Evolutionary conservation across 371 early-diverging fungal genomes (phyloP), one percentile per base, ranked within the genome.

Genomic region (Apophysomyces sp.): DNA sequence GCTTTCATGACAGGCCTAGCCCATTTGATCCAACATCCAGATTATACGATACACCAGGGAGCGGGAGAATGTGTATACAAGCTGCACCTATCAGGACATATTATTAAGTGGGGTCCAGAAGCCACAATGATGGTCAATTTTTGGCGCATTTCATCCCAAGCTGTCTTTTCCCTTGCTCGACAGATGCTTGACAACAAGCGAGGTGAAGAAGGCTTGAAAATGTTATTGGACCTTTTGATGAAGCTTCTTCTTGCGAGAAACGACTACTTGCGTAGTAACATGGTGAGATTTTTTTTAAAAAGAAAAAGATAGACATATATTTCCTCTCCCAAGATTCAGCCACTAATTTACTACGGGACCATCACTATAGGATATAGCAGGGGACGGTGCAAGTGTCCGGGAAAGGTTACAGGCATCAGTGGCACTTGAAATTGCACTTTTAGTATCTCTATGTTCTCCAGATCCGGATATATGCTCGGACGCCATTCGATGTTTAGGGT

Each of bases 371-470:
- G 78, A 80, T 0, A 61, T 74, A 13, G 81, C 82, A 4, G 66
- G 71, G 53, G 76, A 83, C 60, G 88, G 83, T 1, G 68, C 82
- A 5, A 81, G 83, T 41, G 77, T 80, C 8, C 82, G 83, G 4
- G 92, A 93, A 63, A 69, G 92, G 29, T 67, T 88, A 15, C 84
- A 86, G 31, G 88, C 93, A 8, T 81, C 82, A 34, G 84, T 91
- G 6, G 86, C 90, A 3, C 67, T 93, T 37, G 95, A 94, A 68
- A 85, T 89, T 27, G 84, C 91, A 3, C 73, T 93, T 15, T 70
- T 92, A 6, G 86, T 93, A 7, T 76, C 88, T 18, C 67, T 93
- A 21, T 92, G 92, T 60, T 89, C 86, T 9, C 71, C 90, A 0
- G 88, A 89, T 34, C 80, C 86, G n/a, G 91, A 89, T 28, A 80